Base-by-base conservation (phyloP, 2,329 filamentous ascomycete species). In the Phoma sp. region DNA sequence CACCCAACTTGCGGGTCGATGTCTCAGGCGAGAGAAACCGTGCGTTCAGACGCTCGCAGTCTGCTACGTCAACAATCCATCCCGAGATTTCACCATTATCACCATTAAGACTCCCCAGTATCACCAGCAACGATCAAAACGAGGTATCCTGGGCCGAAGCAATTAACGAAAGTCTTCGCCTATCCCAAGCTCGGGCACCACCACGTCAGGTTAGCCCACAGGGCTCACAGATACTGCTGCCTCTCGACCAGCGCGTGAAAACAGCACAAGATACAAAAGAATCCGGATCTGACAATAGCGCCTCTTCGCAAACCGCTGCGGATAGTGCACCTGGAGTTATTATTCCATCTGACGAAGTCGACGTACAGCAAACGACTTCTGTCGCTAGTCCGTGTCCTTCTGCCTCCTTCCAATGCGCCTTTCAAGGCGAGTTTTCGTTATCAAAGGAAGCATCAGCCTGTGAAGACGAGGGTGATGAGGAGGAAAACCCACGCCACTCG, bases 41-140 rank as follows among this genome's bases (percentile, higher is more conserved):
- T 22, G 64, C 45, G 24, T 46, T 71, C 29, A 62, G 70, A 48
- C 67, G 67, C 3, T 74, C 73, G 7, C 67, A 72, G 35, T 74
- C 71, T n/a, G 63, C 66, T 29, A 63, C 67, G 12, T 71, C 66
- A n/a, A 64, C 64, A 41, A 47, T 60, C 21, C 41, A 67, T 38
- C 67, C 68, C 15, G 43, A 57, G 35, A 48, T 52, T n/a, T 48
- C 43, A 22, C 59, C 62, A 24, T 54, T 64, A 6, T 64, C 63
- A 8, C 57, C 60, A 19, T 48, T 73, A 13, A 58, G 66, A 36
- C 60, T 75, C 22, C 71, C 73, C 3, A 70, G 69, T 49, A 60
- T 74, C 19, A 62, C 57, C 6, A 58, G 51, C 5, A 25, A 65
- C 43, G 67, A 72, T 37, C 39, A 56, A 1, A 55, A 68, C n/a